Percentiles rank a stretch among this genome's conserved stretches.
Conservation (phyloP, 2,329 filamentous ascomycete species). For the Metarhizium robertsii region DNA sequence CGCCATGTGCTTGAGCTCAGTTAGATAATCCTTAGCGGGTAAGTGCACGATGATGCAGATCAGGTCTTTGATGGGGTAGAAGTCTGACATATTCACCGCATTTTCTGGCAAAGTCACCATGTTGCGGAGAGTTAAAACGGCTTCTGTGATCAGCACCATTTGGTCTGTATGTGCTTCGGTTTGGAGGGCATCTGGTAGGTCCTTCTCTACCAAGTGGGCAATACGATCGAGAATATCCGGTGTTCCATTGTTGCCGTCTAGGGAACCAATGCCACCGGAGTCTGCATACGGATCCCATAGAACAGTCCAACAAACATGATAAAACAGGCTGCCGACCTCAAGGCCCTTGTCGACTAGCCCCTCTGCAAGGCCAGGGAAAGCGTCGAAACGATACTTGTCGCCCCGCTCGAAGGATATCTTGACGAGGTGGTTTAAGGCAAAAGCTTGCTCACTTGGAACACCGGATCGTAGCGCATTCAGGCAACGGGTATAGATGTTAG, state of each 20-base stretch:
- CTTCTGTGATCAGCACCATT: conserved; percentile 73
- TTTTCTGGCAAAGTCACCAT: conserved; percentile 95
- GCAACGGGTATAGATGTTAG: conserved; percentile 86
- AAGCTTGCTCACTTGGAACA: conserved; percentile 76
- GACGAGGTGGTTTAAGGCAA: conserved; percentile 84
- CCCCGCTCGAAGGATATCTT: conserved; percentile 93
- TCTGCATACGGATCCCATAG: conserved; percentile 52
- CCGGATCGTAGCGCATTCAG: conserved; percentile 74
- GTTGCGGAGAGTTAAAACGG: conserved; percentile 80
- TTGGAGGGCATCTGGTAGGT: conserved; percentile 61
- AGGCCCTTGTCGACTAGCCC: conserved; percentile 78
- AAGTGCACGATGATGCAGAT: conserved; percentile 75
- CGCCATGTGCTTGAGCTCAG: conserved; percentile 83
- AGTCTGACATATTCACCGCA: conserved; percentile 67
- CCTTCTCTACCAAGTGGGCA: conserved; percentile 46
- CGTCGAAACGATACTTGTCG: conserved; percentile 92
- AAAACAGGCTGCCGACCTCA: conserved; percentile 69
- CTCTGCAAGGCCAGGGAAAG: conserved; percentile 81
- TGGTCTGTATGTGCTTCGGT: conserved; percentile 60
- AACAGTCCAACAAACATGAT: conserved; percentile 72
- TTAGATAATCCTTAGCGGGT: conserved; percentile 59
- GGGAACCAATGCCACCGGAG: conserved; percentile 37
- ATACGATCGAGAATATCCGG: conserved; percentile 57
- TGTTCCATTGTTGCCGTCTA: conserved; percentile 41
- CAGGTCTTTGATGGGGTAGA: conserved; percentile 69